Evolutionary conservation across 2,329 filamentous ascomycete genomes (phyloP).

Genomic region (Aspergillus neoniger): DNA sequence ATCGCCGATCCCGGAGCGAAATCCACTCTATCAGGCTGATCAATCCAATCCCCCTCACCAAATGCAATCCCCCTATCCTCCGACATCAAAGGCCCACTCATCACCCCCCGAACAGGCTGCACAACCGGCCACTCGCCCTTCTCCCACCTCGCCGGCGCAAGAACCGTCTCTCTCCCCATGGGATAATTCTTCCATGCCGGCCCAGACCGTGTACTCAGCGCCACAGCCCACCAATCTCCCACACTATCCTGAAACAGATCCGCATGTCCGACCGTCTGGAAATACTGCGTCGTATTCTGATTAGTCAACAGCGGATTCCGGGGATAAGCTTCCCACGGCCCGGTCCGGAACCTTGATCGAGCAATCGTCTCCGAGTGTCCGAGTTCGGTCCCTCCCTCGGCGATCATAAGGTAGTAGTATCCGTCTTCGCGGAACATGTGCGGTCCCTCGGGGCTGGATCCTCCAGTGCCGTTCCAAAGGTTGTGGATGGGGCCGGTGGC

Average conservation of each 20-base stretch:
- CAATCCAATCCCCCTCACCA: slow-evolving; percentile 37
- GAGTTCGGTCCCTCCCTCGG: slow-evolving; percentile 31
- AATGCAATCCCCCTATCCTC: slow-evolving; percentile 12
- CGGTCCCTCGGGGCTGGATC: slow-evolving; percentile 36
- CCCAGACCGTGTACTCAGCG: slow-evolving; percentile 46
- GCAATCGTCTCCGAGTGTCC: slow-evolving; percentile 34
- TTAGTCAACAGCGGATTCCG: slow-evolving; percentile 47
- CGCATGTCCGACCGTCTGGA: slow-evolving; percentile 59
- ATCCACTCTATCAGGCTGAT: slow-evolving; percentile 48
- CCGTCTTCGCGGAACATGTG: slow-evolving; percentile 34
- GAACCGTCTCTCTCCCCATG: slow-evolving; percentile 58
- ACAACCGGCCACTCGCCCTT: slow-evolving; percentile 50
- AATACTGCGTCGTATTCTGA: slow-evolving; percentile 41
- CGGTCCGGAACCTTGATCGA: slow-evolving; percentile 31
- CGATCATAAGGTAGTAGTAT: slow-evolving; percentile 34
- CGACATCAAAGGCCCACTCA: slow-evolving; percentile 16
- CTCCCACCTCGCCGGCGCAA: slow-evolving; percentile 53
- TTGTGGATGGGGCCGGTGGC: slow-evolving; percentile 6
- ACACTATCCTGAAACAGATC: slow-evolving; percentile 57
- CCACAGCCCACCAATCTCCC: slow-evolving; percentile 57
- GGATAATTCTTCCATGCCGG: slow-evolving; percentile 47
- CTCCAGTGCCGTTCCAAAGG: slow-evolving; percentile 53
- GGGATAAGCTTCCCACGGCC: slow-evolving; percentile 45
- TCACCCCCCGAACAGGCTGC: slow-evolving; percentile 17
- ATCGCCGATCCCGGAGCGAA: slow-evolving; percentile 50